A percentile compares a stretch with the other conserved stretches of the same genome.
Evolutionary conservation across 257 asterid species (phyloP).

Genomic region (Fraxinus americana): DNA sequence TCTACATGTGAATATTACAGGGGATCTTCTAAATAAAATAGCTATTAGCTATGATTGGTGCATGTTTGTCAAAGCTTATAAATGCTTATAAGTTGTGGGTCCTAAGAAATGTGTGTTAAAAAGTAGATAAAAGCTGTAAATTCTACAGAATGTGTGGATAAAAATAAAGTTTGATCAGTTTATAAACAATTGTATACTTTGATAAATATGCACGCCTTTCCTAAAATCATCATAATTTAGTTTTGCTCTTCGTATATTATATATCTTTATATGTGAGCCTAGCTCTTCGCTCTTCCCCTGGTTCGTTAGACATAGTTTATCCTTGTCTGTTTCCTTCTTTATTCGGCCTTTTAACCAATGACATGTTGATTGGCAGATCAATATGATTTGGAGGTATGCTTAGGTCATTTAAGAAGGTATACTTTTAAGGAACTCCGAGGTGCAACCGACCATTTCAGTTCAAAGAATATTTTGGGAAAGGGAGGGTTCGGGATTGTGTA

Average conservation of each 20-base stretch:
- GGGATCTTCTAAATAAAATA: background rate
- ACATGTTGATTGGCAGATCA: constrained; percentile 57
- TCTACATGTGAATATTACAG: background rate
- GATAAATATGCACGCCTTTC: background rate
- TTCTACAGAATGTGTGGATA: too few species aligned
- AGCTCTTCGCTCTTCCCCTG: background rate
- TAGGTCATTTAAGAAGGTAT: constrained; percentile 83
- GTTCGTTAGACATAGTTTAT: background rate
- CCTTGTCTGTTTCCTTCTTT: background rate
- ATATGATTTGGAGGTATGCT: constrained; percentile 89
- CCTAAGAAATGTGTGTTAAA: too few species aligned
- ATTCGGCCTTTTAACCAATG: background rate
- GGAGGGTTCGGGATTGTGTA: constrained; percentile 95
- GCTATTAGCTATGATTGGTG: background rate
- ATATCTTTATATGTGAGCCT: too few species aligned
- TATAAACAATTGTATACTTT: too few species aligned
- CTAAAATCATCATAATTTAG: background rate
- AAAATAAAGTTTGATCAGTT: too few species aligned
- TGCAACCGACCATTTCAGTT: constrained; percentile 79
- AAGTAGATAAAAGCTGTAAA: too few species aligned
- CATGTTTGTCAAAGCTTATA: too few species aligned
- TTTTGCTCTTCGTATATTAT: background rate
- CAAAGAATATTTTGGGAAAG: constrained; percentile 81
- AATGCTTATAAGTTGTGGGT: too few species aligned
- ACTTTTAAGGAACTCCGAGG: constrained; percentile 83